Percentiles rank a stretch among this genome's conserved stretches.
phyloP scores from a whole-genome alignment of 495 filamentous ascomycete species.

The Penicillium waksmanii region DNA sequence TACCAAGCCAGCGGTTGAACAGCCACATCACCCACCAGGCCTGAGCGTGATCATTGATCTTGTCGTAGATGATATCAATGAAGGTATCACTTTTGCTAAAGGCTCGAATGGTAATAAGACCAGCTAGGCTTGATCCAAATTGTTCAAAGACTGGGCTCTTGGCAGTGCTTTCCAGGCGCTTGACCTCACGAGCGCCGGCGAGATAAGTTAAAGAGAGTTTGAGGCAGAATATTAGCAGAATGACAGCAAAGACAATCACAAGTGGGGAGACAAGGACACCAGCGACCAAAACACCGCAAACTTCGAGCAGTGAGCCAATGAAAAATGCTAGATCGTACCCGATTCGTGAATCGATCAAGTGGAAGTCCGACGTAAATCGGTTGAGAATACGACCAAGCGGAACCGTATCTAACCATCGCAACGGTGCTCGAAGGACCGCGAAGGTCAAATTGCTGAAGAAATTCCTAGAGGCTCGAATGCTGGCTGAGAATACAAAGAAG shows the following conservation, averaged over 20 bases:
- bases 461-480: slow-evolving; percentile 61
- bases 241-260: slow-evolving; percentile 32
- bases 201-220: slow-evolving; percentile 65
- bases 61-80: slow-evolving; percentile 64
- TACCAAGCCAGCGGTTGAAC: slow-evolving; percentile 75
- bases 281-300: slow-evolving; percentile 39
- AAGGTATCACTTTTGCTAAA: slow-evolving; percentile 68
- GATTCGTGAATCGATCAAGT: slow-evolving; percentile 67
- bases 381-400: slow-evolving; percentile 79
- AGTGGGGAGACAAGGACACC: slow-evolving; percentile 37
- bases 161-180: slow-evolving; percentile 72
- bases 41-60: slow-evolving; percentile 65
- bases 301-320: slow-evolving; percentile 44
- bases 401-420: slow-evolving; percentile 81
- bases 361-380: slow-evolving; percentile 79
- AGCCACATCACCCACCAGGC: slow-evolving; percentile 70
- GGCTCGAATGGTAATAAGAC: slow-evolving; percentile 75
- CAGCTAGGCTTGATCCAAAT: slow-evolving; percentile 70
- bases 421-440: slow-evolving; percentile 68
- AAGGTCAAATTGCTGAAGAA: slow-evolving; percentile 68
- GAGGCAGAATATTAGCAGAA: slow-evolving; percentile 49
- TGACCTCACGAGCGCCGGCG: slow-evolving; percentile 71
- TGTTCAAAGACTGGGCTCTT: slow-evolving; percentile 80
- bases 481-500: slow-evolving; percentile 55
- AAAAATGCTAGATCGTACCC: slow-evolving; percentile 61